A percentile compares a stretch with the other conserved stretches of the same genome.
Conservation (phyloP, 2,329 filamentous ascomycete genomes). For the Colletotrichum graminicola region DNA sequence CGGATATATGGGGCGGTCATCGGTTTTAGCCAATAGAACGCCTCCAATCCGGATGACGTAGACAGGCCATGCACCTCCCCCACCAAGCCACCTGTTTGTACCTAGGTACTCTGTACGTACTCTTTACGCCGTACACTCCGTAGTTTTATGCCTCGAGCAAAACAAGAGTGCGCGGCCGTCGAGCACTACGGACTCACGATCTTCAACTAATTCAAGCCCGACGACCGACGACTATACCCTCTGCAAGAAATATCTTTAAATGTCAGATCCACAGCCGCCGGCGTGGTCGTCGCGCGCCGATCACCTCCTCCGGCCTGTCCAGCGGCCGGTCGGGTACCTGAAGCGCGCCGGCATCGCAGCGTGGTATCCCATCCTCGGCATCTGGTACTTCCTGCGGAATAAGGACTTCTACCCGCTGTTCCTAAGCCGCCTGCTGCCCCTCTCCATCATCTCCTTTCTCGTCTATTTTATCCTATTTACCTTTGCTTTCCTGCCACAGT, state of each 20-base stretch:
- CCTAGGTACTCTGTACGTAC: too few relatives aligned
- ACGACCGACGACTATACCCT: background rate
- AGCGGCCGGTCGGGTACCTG: slow-evolving; percentile 57
- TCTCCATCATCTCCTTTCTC: slow-evolving; percentile 83
- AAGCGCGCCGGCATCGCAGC: slow-evolving; percentile 60
- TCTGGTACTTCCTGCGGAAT: slow-evolving; percentile 84
- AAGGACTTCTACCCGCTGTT: slow-evolving; percentile 88
- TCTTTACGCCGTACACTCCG: background rate
- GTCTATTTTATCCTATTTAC: slow-evolving; percentile 89
- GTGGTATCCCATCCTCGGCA: slow-evolving; percentile 75
- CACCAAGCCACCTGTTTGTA: too few relatives aligned
- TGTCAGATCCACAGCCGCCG: slow-evolving; percentile 31
- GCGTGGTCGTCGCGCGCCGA: slow-evolving; percentile 38
- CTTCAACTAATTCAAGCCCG: background rate
- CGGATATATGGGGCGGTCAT: background rate
- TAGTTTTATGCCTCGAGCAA: background rate
- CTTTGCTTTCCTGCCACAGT: slow-evolving; percentile 90
- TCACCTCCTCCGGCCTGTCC: slow-evolving; percentile 43
- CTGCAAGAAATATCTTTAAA: background rate
- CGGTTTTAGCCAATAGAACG: background rate
- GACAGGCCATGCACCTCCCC: background rate
- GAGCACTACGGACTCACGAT: background rate
- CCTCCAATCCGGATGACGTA: slow-evolving; percentile 20
- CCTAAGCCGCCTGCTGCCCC: slow-evolving; percentile 79
- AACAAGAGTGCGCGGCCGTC: background rate